Base-by-base conservation (phyloP, 1,284 basidiomycete species). In the Naganishia sp. region DNA sequence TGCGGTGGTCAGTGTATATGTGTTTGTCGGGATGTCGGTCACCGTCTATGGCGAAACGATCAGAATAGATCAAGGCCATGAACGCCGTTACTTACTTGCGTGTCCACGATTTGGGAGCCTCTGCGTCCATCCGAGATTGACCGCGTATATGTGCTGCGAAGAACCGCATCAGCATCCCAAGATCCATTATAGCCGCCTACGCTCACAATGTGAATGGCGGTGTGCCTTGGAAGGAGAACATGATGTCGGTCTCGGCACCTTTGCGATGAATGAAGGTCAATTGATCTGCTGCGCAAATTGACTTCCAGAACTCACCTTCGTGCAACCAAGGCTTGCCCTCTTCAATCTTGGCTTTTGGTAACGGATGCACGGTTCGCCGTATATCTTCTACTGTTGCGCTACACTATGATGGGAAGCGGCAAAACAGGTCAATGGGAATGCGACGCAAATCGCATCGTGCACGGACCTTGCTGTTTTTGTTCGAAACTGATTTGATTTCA, bases 221-320 rank as follows among this genome's bases (percentile, higher is more conserved):
- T 72, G 90, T 90, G 63, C 95, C 95, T 52, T 87, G 83, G 68
- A 99, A 85, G 11, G 85, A 87, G 80, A 99, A 96, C 52, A 90
- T 83, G 69, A 96, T 94, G 76, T 95, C 92, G 10, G 94, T 93
- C 82, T 94, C 90, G 76, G 92, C 90, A 68, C 90, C 89, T 89
- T 72, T 31, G 67, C 68, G 60, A 41, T 45, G 39, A 35, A 70
- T 72, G 67, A 55, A 73, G 25, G 50, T 54, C 42, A 68, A 31
- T 51, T 17, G 17, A 25, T 23, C 42, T 46, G 21, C 35, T 23
- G 7, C n/a, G 32, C 39, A 18, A 28, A 15, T 2, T 6, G 3
- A 15, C 2, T 32, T 28, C 11, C 17, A 41, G 9, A 13, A 66
- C 68, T 76, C 72, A 72, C 82, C 93, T 82, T 97, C 93, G 67